Evolutionary conservation across 768 basidiomycete species (phyloP), one percentile per base, ranked within the genome.

Genomic region (Butyriboletus loyo): DNA sequence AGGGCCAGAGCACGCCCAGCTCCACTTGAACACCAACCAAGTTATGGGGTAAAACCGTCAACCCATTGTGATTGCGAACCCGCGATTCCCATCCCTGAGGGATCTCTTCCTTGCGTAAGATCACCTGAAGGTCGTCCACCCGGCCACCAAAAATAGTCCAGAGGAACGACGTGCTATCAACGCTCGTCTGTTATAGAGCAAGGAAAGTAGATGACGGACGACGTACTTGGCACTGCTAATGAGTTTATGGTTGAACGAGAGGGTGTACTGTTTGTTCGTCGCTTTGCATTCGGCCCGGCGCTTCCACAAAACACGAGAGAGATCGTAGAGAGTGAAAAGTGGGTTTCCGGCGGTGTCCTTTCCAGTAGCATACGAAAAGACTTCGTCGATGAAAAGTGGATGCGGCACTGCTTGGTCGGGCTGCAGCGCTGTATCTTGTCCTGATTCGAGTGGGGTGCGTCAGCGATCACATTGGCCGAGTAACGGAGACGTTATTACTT

Each of bases 1-100:
- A 47, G 4, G 46, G 13, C 59, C 59, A 60, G n/a, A 24, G 44
- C 17, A 60, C 19, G 0, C 59, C 59, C 19, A 39, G 17, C 19
- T 57, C 54, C 15, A 60, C 9, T 9, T 15, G 15, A 2, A 57
- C 7, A 6, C 34, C 28, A 10, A 46, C 43, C 13, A 35, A 36
- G 62, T 89, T 86, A 71, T 86, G 83, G 5, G 66, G 66, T 6
- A 69, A 41, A 17, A 89, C 66, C 0, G 86, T 87, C 28, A 89
- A 63, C 0, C 88, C 87, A 50, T 75, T 68, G 1, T 70, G 78
- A 30, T 74, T 67, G 24, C 77, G 73, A 30, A 82, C 66, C 19
- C 77, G 71, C 0, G 87, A 75, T 62, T 89, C 86, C 86, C 86
- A 90, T n/a, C 81, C 81, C 0, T 84, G 73, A 2, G 84, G 83